phyloP scores from a whole-genome alignment of 129 eudicot species.

The Artemisia tridentata region DNA sequence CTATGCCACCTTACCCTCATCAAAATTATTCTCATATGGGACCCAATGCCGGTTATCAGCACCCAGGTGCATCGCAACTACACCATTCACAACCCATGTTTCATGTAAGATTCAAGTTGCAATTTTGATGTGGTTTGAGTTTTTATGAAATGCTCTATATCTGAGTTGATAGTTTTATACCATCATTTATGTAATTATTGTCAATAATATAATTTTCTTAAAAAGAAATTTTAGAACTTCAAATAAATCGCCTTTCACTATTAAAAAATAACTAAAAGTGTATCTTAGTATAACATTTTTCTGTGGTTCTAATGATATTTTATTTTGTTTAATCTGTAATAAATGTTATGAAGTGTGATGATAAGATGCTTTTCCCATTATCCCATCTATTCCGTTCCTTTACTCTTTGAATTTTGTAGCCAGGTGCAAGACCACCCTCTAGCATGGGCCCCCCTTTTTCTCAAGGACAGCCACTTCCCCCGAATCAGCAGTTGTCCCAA shows the following conservation, averaged over 20 bases:
- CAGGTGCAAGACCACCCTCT: constrained; percentile 52
- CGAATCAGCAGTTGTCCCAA: constrained; percentile 56
- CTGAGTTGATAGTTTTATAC: no score
- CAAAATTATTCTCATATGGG: constrained; percentile 76
- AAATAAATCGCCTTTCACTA: no score
- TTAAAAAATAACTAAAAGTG: no score
- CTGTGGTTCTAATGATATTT: no score
- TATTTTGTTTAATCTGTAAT: no score
- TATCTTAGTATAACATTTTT: no score
- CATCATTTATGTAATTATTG: no score
- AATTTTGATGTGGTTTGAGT: constrained; percentile 13
- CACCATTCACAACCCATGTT: constrained; percentile 82
- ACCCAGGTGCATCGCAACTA: constrained; percentile 59
- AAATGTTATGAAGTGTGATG: background rate
- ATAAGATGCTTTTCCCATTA: background rate
- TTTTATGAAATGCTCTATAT: no score
- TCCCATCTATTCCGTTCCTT: constrained; percentile 6
- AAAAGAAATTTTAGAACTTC: no score
- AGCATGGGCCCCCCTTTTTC: constrained; percentile 60
- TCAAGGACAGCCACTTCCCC: constrained; percentile 58
- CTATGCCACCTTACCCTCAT: constrained; percentile 59
- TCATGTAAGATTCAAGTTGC: constrained; percentile 48
- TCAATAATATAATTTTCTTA: no score
- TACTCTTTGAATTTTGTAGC: constrained; percentile 31
- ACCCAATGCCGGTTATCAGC: constrained; percentile 62